Base-by-base conservation (phyloP, 2,329 filamentous ascomycete species). In the Cladosporium sp. region DNA sequence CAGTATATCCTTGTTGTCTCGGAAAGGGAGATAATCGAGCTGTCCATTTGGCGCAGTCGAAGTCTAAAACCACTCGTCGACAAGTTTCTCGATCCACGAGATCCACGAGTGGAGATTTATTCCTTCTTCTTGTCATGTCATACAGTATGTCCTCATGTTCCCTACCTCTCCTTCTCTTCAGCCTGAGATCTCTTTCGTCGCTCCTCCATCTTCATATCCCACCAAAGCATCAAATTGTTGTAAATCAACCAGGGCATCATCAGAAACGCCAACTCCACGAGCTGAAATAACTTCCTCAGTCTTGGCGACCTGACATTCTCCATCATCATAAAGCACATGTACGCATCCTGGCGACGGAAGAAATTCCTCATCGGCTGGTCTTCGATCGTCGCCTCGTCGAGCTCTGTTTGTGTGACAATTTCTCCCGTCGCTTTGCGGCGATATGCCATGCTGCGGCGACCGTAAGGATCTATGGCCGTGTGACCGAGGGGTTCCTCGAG, bases 381-480 rank as follows among this genome's bases (percentile, higher is more conserved):
- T 14, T 25, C 28, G 4, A 8, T 21, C 5, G 14, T 16, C 14
- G 28, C 14, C n/a, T 59, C 57, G 36, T 46, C 26, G 14, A 59
- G 36, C 36, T 48, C 34, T 21, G 57, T 59, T 30, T 25, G 21
- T 26, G 57, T 30, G 13, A 59, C 57, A 2, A 59, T 48, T 21
- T 48, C 23, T 21, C 39, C 39, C 3, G 57, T 59, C 21, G 14
- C 23, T 28, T 59, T 46, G 10, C 25, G 57, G 7, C 57, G 57
- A 18, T 18, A 59, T 10, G 57, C 57, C 57, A 59, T 59, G 8
- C 36, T 46, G 36, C 57, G 57, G 23, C 57, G 57, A 6, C 36
- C 57, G 57, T 59, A 48, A 16, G 57, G 57, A 14, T 48, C 57
- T 23, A 46, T 14, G 14, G 34, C 21, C 4, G 57, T 48, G 48